phyloP scores from a whole-genome alignment of 495 filamentous ascomycete species.

The Cryomyces minteri region DNA sequence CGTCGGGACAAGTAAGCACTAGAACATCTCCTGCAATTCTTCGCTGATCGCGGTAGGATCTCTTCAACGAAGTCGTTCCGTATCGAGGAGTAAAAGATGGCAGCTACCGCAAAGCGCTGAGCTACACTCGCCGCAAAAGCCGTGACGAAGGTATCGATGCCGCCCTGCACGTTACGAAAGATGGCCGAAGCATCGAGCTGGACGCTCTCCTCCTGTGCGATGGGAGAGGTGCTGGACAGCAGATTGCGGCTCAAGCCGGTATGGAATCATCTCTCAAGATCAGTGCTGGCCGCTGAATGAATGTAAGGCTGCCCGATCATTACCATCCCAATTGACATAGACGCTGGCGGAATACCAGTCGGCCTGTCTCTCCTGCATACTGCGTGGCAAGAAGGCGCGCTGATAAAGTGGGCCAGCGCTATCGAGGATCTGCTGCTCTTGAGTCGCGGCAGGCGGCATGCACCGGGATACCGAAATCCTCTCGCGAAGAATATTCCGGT shows the following conservation, averaged over 20 bases:
- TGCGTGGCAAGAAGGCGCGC: no score
- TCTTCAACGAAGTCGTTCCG: background rate
- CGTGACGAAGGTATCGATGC: background rate
- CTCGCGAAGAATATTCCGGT: no score
- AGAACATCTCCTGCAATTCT: background rate
- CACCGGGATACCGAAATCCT: no score
- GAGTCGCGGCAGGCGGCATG: no score
- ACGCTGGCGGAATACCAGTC: no score
- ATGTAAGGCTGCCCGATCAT: no score
- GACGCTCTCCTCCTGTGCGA: slow-evolving; percentile 6
- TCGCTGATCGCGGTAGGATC: background rate
- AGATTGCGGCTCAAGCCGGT: slow-evolving; percentile 15
- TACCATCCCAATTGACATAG: no score
- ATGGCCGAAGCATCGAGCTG: background rate
- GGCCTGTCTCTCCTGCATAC: no score
- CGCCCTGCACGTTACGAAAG: background rate
- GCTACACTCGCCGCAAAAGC: background rate
- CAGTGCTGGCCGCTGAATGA: no score
- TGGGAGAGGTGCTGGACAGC: slow-evolving; percentile 10
- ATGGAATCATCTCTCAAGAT: no score
- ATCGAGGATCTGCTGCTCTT: no score
- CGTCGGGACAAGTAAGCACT: slow-evolving; percentile 6
- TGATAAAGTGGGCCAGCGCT: no score
- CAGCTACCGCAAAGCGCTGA: background rate
- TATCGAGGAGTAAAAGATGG: background rate